Base-by-base conservation (phyloP, 192 early-diverging fungal genomes). In the Physocladia obscura region DNA sequence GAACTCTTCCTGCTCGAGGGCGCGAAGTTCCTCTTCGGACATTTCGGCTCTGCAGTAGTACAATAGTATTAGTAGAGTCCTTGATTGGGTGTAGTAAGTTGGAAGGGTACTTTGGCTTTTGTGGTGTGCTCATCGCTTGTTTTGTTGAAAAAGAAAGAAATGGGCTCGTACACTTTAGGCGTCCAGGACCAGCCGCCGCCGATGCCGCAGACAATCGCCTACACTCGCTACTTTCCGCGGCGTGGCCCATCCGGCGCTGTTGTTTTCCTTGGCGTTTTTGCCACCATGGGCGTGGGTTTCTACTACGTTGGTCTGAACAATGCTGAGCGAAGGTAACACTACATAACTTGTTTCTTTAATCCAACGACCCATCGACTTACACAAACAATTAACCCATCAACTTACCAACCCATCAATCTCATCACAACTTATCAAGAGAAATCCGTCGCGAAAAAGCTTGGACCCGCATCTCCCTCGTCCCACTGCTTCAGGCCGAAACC, bases 1-100 rank as follows among this genome's bases (percentile, higher is more conserved):
- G 79, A 99, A 98, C 81, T 98, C 95, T 54, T 91, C 80, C 74
- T 98, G 92, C 74, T 99, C 96, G 34, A 92, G 82, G 60, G 87
- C 86, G 62, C 79, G 78, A 62, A 99, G 87, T 81, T 99, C 96
- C 74, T 92, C 93, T 76, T 93, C 92, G 22, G 89, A 92, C 93
- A 94, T 83, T 58, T 83, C 77, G 56, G 58, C 54, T 57, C 70
- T 76, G 32, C 19, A 2, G 6, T 11, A 6, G 36, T 24, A 36
- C 3, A 3, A 36, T 15, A 59, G 26, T 0, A 21, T 47, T 47
- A 47, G 44, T 21, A 47, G 13, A 17, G 44, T 13, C 44, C 44
- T 47, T 17, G 44, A 21, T 17, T 13, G 44, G 13, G n/a, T 21
- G 44, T 17, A 47, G 44, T 47, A 47, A 21, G 44, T 21, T 17